A percentile compares a stretch with the other conserved stretches of the same genome.
Evolutionary conservation across 306 rosid genomes (phyloP).

Genomic region (Macrotyloma uniflorum): DNA sequence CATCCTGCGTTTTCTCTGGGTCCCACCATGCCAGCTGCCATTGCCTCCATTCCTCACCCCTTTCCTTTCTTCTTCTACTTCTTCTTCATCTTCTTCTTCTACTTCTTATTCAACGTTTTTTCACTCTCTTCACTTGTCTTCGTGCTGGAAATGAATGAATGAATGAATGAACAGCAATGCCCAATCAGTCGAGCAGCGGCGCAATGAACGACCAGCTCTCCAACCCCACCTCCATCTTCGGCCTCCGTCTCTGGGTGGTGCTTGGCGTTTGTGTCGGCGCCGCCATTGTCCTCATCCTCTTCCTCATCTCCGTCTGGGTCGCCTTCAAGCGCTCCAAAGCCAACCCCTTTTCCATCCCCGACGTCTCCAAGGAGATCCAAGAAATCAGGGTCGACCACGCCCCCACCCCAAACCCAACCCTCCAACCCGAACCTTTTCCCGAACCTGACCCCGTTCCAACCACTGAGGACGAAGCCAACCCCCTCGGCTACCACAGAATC

Average conservation of each 20-base stretch:
- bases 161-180: conserved; percentile 35
- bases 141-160: not conserved
- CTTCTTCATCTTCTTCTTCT: not conserved
- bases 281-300: conserved; percentile 69
- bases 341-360: conserved; percentile 61
- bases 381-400: conserved; percentile 61
- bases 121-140: too few relatives aligned
- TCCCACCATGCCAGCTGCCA: conserved; percentile 80
- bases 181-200: conserved; percentile 34
- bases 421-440: conserved; percentile 46
- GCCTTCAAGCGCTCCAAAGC: conserved; percentile 65
- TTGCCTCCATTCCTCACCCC: not conserved
- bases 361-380: conserved; percentile 75
- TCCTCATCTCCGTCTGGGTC: conserved; percentile 69
- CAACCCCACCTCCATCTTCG: conserved; percentile 76
- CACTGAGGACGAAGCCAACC: conserved; percentile 57
- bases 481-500: conserved; percentile 46
- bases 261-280: conserved; percentile 75
- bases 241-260: conserved; percentile 72
- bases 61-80: not conserved
- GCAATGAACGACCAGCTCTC: conserved; percentile 79
- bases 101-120: too few relatives aligned
- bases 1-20: conserved; percentile 17
- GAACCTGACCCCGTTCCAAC: conserved; percentile 57
- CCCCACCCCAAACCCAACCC: conserved; percentile 6